A percentile compares a stretch with the other conserved stretches of the same genome.
phyloP scores from a whole-genome alignment of 2,329 filamentous ascomycete genomes.

The Trichoderma endophyticum region DNA sequence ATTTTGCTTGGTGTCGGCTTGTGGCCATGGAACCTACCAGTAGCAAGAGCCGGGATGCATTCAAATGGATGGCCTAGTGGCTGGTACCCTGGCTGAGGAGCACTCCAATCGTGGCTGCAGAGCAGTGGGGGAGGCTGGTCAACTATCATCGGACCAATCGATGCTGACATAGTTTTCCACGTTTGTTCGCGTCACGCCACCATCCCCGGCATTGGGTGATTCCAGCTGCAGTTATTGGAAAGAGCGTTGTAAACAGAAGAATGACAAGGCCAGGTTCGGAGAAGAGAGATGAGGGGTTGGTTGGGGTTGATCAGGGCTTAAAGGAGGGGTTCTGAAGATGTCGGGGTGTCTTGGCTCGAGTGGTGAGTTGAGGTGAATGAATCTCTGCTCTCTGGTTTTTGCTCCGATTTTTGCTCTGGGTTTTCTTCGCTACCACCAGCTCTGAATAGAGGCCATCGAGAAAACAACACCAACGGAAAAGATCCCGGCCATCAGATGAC shows the following conservation, averaged over 20 bases:
- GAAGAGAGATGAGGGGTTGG: neutral
- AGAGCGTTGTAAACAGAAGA: neutral
- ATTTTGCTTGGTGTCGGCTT: neutral
- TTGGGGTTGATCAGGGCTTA: neutral
- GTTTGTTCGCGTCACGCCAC: slow-evolving; percentile 12
- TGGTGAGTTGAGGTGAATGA: neutral
- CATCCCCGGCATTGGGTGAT: slow-evolving; percentile 10
- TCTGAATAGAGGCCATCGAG: neutral
- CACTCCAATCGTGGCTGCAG: slow-evolving; percentile 4
- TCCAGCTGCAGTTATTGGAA: slow-evolving; percentile 2
- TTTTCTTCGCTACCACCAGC: neutral
- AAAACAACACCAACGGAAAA: neutral
- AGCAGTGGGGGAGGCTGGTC: neutral
- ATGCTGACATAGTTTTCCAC: neutral
- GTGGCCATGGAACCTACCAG: neutral
- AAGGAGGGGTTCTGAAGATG: neutral
- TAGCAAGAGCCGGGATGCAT: neutral
- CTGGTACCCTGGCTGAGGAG: neutral
- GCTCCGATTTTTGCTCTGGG: neutral
- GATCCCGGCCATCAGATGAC: neutral
- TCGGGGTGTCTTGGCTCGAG: neutral
- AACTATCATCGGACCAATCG: neutral
- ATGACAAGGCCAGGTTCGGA: neutral
- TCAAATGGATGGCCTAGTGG: neutral
- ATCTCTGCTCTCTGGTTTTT: neutral